These are phyloP conservation scores for Astraeus odoratus DNA, from an alignment of 768 basidiomycete genomes.

Conservation along the genomic window DNA sequence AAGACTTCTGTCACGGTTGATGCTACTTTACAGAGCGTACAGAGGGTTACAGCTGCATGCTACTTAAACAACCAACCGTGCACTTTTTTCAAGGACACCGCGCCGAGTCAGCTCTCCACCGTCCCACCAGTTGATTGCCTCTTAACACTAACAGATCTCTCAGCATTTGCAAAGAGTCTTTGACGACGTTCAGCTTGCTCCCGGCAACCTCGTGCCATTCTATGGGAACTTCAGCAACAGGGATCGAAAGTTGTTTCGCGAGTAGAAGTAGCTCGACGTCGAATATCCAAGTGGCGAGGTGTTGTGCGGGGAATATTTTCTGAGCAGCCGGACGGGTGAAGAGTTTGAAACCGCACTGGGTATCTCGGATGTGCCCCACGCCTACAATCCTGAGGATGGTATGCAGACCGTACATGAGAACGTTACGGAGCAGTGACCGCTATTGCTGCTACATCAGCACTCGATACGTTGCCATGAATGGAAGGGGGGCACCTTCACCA, in stretches of 20 bases:
- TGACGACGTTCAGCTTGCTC: slow-evolving; percentile 83
- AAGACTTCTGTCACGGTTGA: too few species aligned
- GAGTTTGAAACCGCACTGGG: slow-evolving; percentile 96
- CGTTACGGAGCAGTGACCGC: slow-evolving; percentile 84
- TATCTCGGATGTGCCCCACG: slow-evolving; percentile 86
- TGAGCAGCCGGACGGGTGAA: slow-evolving; percentile 79
- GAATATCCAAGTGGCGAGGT: slow-evolving; percentile 91
- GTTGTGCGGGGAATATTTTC: slow-evolving; percentile 80
- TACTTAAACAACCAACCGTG: neutral
- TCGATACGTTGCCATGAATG: neutral
- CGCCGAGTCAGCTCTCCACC: slow-evolving; percentile 58
- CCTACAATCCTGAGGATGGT: slow-evolving; percentile 84
- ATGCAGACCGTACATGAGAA: slow-evolving; percentile 93
- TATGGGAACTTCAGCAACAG: slow-evolving; percentile 80
- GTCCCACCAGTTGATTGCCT: slow-evolving; percentile 70
- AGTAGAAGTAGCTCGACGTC: slow-evolving; percentile 90
- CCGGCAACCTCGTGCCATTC: slow-evolving; percentile 93
- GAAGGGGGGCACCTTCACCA: slow-evolving; percentile 69
- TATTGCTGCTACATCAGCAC: slow-evolving; percentile 22
- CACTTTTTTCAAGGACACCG: slow-evolving; percentile 13
- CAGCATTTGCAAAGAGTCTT: slow-evolving; percentile 85
- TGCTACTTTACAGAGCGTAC: too few species aligned
- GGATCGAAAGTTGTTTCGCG: slow-evolving; percentile 71
- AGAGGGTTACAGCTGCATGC: too few species aligned
- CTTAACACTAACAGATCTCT: slow-evolving; percentile 79